These are phyloP conservation scores for Pyrenochaeta sp. DNA, from an alignment of 2,329 filamentous ascomycete species.

Conservation along the genomic window DNA sequence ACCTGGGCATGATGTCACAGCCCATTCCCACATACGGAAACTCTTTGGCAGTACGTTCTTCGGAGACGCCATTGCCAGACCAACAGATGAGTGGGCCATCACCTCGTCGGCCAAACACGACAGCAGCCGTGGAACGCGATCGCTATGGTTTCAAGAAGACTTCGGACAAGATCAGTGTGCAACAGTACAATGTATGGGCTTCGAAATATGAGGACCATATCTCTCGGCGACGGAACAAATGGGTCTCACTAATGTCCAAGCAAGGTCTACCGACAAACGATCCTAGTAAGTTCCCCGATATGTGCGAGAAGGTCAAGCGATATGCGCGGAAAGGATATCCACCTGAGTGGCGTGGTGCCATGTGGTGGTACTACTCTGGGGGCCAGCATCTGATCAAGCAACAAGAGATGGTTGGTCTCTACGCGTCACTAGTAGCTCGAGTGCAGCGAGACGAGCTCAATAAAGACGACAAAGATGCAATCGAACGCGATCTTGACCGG, in stretches of 20 bases:
- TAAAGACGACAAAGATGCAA: conserved; percentile 83
- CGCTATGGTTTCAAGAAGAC: conserved; percentile 92
- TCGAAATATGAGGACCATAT: conserved; percentile 77
- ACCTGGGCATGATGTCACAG: conserved; percentile 30
- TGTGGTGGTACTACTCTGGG: conserved; percentile 96
- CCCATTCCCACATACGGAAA: conserved; percentile 8
- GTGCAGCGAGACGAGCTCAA: conserved; percentile 70
- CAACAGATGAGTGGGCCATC: conserved; percentile 9
- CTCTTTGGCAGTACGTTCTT: not conserved
- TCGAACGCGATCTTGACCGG: conserved; percentile 90
- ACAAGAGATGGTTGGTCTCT: conserved; percentile 72
- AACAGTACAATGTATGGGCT: conserved; percentile 86
- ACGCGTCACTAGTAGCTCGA: conserved; percentile 72
- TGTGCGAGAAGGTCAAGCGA: conserved; percentile 83
- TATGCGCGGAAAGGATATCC: conserved; percentile 94
- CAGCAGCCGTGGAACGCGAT: conserved; percentile 65
- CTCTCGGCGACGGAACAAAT: conserved; percentile 79
- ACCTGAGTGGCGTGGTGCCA: conserved; percentile 90
- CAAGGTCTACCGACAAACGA: conserved; percentile 75
- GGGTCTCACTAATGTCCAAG: conserved; percentile 79
- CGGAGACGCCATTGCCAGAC: conserved; percentile 2
- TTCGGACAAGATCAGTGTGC: conserved; percentile 77
- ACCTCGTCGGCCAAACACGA: conserved; percentile 25
- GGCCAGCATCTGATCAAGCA: conserved; percentile 81
- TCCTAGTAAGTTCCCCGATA: conserved; percentile 80